Evolutionary conservation across 2,329 filamentous ascomycete species (phyloP), one percentile per base, ranked within the genome.

Genomic region (Phoma herbarum): DNA sequence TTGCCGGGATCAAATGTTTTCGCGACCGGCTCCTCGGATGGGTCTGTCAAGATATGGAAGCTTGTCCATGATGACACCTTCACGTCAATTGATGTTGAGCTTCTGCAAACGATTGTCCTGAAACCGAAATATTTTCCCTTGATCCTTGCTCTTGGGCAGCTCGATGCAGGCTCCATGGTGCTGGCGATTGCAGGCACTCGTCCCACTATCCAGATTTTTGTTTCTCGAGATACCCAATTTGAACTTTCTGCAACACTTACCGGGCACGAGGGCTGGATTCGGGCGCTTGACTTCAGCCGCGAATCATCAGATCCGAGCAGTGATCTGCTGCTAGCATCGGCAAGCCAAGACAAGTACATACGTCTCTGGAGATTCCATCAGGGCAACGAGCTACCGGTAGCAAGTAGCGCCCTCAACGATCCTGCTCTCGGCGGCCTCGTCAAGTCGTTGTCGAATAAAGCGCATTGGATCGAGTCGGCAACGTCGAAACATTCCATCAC

Each of bases 321-420:
- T 51, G 93, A 97, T 73, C 75, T 96, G 4, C 79, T 98, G 22
- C 84, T 99, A 20, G 92, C 94, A 0, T 98, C 94, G 11, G 93
- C 93, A 22, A 98, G 94, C 74, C 95, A 99, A 76, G 95, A 99
- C 78, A 97, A 96, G 79, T 99, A 98, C 71, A 89, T 98, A 59
- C 90, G 95, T 39, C 85, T 99, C 33, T 99, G 95, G 95, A 87
- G 93, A 57, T 80, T 99, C 33, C 90, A 91, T 63, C 82, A 85
- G 61, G 92, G 91, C 31, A 84, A 85, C 58, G 86, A 88, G 31
- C 78, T 90, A 1, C 87, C 88, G 1, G 79, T 83, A 0, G 80
- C 84, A 48, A 84, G 84, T 37, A 81, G 79, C 7, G 81, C 83
- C 1, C 82, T 85, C 5, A 79, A 81, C 11, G 87, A 90, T 60